Percentiles rank a stretch among this genome's conserved stretches.
phyloP scores from a whole-genome alignment of 768 basidiomycete species.

The Mycena floridula region DNA sequence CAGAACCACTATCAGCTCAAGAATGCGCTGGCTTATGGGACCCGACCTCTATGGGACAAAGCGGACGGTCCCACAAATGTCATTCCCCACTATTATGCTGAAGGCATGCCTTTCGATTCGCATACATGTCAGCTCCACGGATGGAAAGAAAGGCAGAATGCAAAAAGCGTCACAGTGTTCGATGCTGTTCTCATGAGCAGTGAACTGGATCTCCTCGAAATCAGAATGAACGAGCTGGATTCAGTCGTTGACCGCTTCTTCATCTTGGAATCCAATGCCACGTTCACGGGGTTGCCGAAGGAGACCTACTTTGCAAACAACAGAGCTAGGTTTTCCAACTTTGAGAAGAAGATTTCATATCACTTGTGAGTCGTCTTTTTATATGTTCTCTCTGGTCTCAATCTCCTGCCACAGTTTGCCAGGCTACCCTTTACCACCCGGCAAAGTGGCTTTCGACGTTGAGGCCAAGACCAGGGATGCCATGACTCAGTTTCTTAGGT shows the following conservation, averaged over 20 bases:
- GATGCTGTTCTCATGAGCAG: conserved; percentile 60
- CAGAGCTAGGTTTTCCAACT: conserved; percentile 39
- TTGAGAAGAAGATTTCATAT: conserved; percentile 49
- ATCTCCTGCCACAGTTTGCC: conserved; percentile 30
- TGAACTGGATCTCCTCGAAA: conserved; percentile 58
- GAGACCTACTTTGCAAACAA: conserved; percentile 43
- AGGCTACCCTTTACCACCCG: conserved; percentile 33
- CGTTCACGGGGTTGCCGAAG: conserved; percentile 57
- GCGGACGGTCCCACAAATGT: conserved; percentile 39
- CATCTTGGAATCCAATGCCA: conserved; percentile 55
- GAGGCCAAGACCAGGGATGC: conserved; percentile 41
- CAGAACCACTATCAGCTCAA: conserved; percentile 44
- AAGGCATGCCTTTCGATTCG: conserved; percentile 37
- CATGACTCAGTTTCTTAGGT: conserved; percentile 41
- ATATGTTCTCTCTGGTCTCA: neutral
- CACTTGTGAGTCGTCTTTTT: conserved; percentile 27
- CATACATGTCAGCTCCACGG: conserved; percentile 48
- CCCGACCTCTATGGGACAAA: conserved; percentile 54
- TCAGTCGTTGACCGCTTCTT: conserved; percentile 53
- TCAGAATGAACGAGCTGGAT: conserved; percentile 56
- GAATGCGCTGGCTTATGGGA: conserved; percentile 49
- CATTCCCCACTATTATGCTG: conserved; percentile 52
- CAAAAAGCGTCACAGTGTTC: conserved; percentile 34
- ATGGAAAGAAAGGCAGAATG: conserved; percentile 35
- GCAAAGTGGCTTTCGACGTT: conserved; percentile 43